phyloP scores from a whole-genome alignment of 139 green algal genomes.

The Chlorella sp. region DNA sequence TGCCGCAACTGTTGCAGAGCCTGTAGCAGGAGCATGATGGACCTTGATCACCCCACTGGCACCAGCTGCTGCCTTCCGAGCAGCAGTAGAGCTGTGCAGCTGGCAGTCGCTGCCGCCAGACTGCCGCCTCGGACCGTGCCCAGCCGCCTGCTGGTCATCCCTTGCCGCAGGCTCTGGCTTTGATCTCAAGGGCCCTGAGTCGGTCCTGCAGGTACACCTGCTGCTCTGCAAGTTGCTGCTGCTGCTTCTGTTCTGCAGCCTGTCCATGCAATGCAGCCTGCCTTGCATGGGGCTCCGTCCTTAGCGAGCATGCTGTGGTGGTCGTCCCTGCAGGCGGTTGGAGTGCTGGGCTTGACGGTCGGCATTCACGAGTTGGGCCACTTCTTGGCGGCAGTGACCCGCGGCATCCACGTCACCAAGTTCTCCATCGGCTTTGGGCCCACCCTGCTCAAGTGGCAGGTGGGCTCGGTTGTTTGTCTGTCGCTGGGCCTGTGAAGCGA shows the following conservation, averaged over 20 bases:
- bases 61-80: no score
- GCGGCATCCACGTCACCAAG: conserved; percentile 94
- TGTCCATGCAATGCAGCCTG: no score
- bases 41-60: no score
- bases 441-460: conserved; percentile 77
- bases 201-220: conserved; percentile 77
- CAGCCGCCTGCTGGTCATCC: background rate
- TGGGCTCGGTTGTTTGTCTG: background rate
- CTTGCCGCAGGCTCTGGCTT: conserved; percentile 52
- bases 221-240: conserved; percentile 47
- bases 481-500: no score
- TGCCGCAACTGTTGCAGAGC: no score
- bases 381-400: conserved; percentile 86
- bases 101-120: no score
- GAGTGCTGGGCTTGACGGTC: conserved; percentile 70
- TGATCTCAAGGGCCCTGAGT: conserved; percentile 69
- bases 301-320: no score
- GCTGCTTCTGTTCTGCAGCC: no score
- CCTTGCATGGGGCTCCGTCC: no score
- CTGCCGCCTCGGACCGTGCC: background rate
- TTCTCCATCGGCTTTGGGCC: conserved; percentile 98
- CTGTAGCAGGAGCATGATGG: no score
- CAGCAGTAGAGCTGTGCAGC: no score
- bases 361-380: conserved; percentile 95
- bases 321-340: conserved; percentile 68